Percentiles rank a stretch among this genome's conserved stretches.
Conservation (phyloP, 1,284 basidiomycete species). For the Leccinum angustisporum region DNA sequence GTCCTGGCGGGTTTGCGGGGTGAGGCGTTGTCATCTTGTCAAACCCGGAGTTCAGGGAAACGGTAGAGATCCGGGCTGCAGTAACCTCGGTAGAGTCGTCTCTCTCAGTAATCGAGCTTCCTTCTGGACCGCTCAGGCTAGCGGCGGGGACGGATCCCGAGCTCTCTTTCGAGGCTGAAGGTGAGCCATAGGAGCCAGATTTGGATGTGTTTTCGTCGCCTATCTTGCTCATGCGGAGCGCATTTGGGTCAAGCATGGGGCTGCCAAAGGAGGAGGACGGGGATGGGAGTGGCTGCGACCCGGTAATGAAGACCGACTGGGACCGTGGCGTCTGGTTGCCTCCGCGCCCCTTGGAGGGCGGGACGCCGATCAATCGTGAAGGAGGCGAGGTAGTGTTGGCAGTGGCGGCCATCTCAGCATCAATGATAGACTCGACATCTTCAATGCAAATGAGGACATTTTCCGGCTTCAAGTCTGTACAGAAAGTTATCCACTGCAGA, state of each 20-base stretch:
- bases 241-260: constrained; percentile 88
- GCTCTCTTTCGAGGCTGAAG: constrained; percentile 23
- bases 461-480: constrained; percentile 90
- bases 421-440: constrained; percentile 93
- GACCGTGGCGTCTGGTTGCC: constrained; percentile 95
- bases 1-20: constrained; percentile 51
- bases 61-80: constrained; percentile 62
- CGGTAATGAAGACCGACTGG: constrained; percentile 89
- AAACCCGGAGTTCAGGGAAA: constrained; percentile 58
- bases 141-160: constrained; percentile 19
- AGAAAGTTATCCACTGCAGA: constrained; percentile 9
- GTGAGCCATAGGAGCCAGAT: constrained; percentile 26
- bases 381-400: constrained; percentile 52
- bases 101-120: constrained; percentile 28
- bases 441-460: constrained; percentile 98
- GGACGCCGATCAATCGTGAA: constrained; percentile 89
- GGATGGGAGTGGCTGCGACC: constrained; percentile 89
- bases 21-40: constrained; percentile 53
- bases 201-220: constrained; percentile 40
- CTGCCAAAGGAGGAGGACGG: constrained; percentile 70
- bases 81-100: constrained; percentile 47
- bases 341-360: constrained; percentile 92
- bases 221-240: constrained; percentile 89
- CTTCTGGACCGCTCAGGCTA: constrained; percentile 17
- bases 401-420: constrained; percentile 74